phyloP scores from a whole-genome alignment of 1,284 basidiomycete species.

The Ceratobasidium sp. region DNA sequence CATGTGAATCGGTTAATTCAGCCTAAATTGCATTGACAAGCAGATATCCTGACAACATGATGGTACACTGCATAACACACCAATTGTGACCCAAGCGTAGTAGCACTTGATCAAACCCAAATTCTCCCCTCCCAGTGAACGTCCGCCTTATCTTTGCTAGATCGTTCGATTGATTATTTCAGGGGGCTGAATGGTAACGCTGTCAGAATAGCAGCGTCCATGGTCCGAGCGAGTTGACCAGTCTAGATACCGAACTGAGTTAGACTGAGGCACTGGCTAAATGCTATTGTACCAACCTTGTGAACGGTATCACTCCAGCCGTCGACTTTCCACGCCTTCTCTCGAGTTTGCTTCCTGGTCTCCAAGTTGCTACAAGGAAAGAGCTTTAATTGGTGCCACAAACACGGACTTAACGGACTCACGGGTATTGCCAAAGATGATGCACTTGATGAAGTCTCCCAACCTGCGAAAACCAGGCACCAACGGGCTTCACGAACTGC shows the following conservation, averaged over 20 bases:
- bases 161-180: constrained; percentile 55
- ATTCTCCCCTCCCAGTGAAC: background rate
- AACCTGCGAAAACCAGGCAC: constrained; percentile 93
- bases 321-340: constrained; percentile 90
- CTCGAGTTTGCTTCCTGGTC: constrained; percentile 78
- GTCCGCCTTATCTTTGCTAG: background rate
- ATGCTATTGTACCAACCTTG: constrained; percentile 62
- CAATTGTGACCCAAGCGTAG: background rate
- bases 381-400: background rate
- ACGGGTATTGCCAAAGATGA: constrained; percentile 95
- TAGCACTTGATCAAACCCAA: background rate
- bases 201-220: constrained; percentile 78
- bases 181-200: constrained; percentile 81
- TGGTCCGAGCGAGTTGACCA: constrained; percentile 72
- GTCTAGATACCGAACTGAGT: no score
- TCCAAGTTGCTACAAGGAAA: constrained; percentile 67
- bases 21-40: constrained; percentile 19
- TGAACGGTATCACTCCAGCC: constrained; percentile 94
- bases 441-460: constrained; percentile 73
- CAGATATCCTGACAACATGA: background rate
- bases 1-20: constrained; percentile 18
- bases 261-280: constrained; percentile 27
- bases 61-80: constrained; percentile 23
- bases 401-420: constrained; percentile 49
- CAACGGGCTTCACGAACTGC: constrained; percentile 83